These are phyloP conservation scores for Carex kokanica DNA, from an alignment of 176 grass and related monocot genomes.

Conservation along the genomic window DNA sequence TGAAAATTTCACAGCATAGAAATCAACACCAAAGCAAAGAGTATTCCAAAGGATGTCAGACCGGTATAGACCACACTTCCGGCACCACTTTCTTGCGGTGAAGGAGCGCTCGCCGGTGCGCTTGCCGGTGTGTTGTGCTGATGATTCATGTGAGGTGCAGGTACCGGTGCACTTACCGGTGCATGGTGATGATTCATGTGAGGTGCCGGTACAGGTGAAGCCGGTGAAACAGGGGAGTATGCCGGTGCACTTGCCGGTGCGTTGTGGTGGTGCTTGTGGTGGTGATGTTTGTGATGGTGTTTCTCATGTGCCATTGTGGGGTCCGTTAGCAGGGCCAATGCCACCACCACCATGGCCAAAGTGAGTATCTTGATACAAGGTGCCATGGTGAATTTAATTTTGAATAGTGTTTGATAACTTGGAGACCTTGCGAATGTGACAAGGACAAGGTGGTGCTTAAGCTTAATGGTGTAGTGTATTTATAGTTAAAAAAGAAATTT, in stretches of 20 bases:
- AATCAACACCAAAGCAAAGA: conserved; percentile 2
- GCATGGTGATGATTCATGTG: too few relatives aligned
- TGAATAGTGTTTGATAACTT: neutral
- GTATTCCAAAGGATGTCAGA: neutral
- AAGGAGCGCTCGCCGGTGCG: neutral
- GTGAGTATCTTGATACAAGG: neutral
- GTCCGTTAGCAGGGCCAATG: neutral
- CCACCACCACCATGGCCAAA: neutral
- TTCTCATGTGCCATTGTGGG: conserved; percentile 8
- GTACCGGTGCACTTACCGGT: too few relatives aligned
- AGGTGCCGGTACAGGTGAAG: neutral
- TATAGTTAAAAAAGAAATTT: neutral
- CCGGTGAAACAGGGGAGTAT: neutral
- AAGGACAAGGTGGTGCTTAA: neutral
- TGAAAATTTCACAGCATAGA: neutral
- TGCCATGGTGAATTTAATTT: neutral
- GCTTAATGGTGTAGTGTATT: neutral
- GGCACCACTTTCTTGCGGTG: neutral
- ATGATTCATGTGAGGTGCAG: neutral
- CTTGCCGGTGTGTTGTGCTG: neutral
- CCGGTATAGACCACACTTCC: neutral
- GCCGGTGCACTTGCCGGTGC: neutral
- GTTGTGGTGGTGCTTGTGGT: neutral
- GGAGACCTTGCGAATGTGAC: neutral
- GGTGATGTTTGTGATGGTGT: neutral